Evolutionary conservation across 768 basidiomycete genomes (phyloP), one percentile per base, ranked within the genome.

Genomic region (Mycena vitilis): DNA sequence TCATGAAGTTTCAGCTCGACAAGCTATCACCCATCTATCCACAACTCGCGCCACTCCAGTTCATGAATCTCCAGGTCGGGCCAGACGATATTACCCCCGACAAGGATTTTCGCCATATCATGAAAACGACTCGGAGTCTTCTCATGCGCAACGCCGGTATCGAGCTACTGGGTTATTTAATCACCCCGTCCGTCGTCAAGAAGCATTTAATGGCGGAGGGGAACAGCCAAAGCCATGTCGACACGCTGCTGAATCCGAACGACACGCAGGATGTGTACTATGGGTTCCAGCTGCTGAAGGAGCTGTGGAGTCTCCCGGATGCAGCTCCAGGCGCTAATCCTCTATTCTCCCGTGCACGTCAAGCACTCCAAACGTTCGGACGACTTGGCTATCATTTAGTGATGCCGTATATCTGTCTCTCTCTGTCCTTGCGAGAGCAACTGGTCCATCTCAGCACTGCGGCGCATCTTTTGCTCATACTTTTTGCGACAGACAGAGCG

Each of bases 181-280:
- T 67, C 25, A 42, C 20, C 0, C 59, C 60, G 0, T 22, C 59
- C 0, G 53, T 67, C 20, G 11, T 67, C 5, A 60, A 61, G 20
- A 53, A 60, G 22, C 59, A 67, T 49, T 42, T 67, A 0, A 51
- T 4, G 36, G 40, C 20, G 0, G 45, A 2, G 0, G 65, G 65
- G 4, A 12, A 36, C 23, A 20, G 48, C 0, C 6, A 23, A 18
- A 30, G 37, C 9, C 56, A n/a, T 9, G 60, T 76, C 23, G 30
- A 73, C 34, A 8, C 51, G 4, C 45, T 78, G 0, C 66, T 80
- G 16, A 77, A 78, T n/a, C 75, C 78, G 20, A 64, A 77, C 25
- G 79, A 80, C 59, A 63, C 63, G 23, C 81, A 82, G 63, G 77
- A 81, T 66, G 80, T 81, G 16, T 56, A 63, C 18, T 67, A 79